Evolutionary conservation across 768 basidiomycete species (phyloP), one percentile per base, ranked within the genome.

Genomic region (Tylopilus felleus): DNA sequence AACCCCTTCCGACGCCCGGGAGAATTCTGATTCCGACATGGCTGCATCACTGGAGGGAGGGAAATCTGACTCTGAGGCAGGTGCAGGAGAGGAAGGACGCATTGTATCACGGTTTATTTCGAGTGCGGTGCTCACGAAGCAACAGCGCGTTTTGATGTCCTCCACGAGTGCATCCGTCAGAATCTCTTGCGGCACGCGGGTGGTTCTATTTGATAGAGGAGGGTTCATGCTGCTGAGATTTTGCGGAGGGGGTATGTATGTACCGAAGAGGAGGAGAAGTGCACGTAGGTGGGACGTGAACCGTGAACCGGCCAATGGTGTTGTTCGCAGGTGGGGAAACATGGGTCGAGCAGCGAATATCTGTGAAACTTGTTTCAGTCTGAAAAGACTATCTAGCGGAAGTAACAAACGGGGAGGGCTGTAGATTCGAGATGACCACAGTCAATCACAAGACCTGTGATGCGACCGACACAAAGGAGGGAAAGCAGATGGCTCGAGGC

Each of bases 371-470:
- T n/a, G 49, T 35, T 39, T 52, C 44, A 50, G 52, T 31, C 42
- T 42, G 19, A 42, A 49, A 22, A 39, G 16, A 21, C 5, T 27
- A n/a, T 31, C 12, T 35, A 28, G 6, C 43, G 36, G 16, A 51
- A 13, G 7, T 22, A 9, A 73, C 89, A 50, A 61, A 96, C 96
- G 0, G 97, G 94, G 21, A 98, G 77, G 5, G 84, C 84, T 5
- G 86, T 87, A 0, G 93, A 90, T 69, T 98, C 97, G 4, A 96
- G 78, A 67, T 96, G 86, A 1, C 97, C 97, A 59, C 86, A 87
- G 65, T 99, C 97, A 3, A 98, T 74, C 1, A 98, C 96, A 14
- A 99, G 81, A 7, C 96, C 97, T 2, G 94, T 95, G 60, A 94
- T 88, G 54, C 91, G 78, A 12, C 97, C 97, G 8, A 85, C 83